Base-by-base conservation (phyloP, 2,329 filamentous ascomycete species). In the Fusarium brevicatenulatum region DNA sequence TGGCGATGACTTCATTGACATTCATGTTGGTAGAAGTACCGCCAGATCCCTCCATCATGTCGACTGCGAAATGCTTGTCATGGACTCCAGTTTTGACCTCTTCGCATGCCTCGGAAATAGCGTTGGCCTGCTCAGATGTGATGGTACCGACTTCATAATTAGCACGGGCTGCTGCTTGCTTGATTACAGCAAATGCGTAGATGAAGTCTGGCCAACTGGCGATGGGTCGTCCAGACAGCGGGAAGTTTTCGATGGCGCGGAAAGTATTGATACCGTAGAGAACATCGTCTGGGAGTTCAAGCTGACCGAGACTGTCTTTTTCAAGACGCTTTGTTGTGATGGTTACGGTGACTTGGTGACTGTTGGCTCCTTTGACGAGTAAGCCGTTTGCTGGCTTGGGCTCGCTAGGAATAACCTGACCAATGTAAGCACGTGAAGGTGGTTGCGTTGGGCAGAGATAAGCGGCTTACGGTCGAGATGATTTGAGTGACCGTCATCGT, bases 1-100 rank as follows among this genome's bases (percentile, higher is more conserved):
- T 63, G 59, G 59, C 59, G n/a, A 63, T 63, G 9, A 63, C 59
- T 23, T 63, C 59, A 19, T 63, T 63, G 34, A 63, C 59, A 9
- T 63, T 63, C 59, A 63, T 63, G 13, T 63, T 63, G 15, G 59
- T 63, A 7, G 59, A 63, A 34, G 59, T 63, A 6, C 59, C 59
- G 10, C 59, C 59, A 28, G 59, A 63, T 1, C 59, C 59, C 25
- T 63, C 59, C 59, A 63, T 63, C 59, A 63, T 63, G 15, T 63
- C 59, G 15, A 63, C 59, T 19, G 42, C 42, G 5, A 63, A 63
- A 19, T 63, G 59, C n/a, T 63, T 32, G 28, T 47, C 15, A 7
- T 63, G 59, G 1, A 39, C 12, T 18, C 59, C 59, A n/a, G 53
- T 46, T 28, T 63, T 63, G 34, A 63, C 25, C 18, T 63, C 59